These are phyloP conservation scores for Tolypocladium inflatum DNA, from an alignment of 2,329 filamentous ascomycete genomes.

Conservation along the genomic window DNA sequence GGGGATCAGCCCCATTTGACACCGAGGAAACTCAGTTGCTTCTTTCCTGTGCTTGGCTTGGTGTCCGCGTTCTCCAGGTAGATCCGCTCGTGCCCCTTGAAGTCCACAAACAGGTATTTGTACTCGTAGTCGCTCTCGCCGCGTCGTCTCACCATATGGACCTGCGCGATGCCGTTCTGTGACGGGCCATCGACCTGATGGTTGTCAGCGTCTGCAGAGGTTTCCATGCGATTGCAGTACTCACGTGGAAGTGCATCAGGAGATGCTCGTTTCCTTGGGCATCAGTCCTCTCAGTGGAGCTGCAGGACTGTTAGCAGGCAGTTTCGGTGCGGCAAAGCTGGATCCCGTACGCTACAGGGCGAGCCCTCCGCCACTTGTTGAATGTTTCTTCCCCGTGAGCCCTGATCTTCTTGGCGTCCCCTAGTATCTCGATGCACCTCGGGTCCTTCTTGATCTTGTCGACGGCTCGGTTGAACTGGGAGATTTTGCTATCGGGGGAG, in stretches of 20 bases:
- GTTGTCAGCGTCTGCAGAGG: conserved; percentile 9
- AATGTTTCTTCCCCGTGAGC: conserved; percentile 74
- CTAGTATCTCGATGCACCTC: conserved; percentile 63
- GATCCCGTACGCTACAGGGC: conserved; percentile 45
- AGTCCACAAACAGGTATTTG: conserved; percentile 69
- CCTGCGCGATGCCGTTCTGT: conserved; percentile 61
- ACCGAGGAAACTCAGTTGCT: conserved; percentile 49
- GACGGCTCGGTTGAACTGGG: conserved; percentile 81
- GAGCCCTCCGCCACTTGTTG: conserved; percentile 68
- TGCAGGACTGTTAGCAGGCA: conserved; percentile 25
- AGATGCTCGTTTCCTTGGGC: conserved; percentile 69
- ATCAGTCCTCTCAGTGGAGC: conserved; percentile 61
- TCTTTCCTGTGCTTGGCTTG: conserved; percentile 22
- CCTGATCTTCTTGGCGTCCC: conserved; percentile 63
- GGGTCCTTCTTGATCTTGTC: conserved; percentile 66
- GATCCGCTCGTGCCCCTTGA: conserved; percentile 58
- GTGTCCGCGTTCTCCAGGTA: conserved; percentile 54
- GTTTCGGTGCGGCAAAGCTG: not conserved
- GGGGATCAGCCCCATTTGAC: conserved; percentile 40
- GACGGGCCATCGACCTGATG: conserved; percentile 64
- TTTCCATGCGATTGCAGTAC: conserved; percentile 13
- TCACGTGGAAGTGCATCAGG: conserved; percentile 74
- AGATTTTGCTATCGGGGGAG: conserved; percentile 73
- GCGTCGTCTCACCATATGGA: conserved; percentile 66
- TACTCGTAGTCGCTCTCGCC: conserved; percentile 65